Evolutionary conservation across 305 asterid species (phyloP).

Genomic region (Solanum hybrid): DNA sequence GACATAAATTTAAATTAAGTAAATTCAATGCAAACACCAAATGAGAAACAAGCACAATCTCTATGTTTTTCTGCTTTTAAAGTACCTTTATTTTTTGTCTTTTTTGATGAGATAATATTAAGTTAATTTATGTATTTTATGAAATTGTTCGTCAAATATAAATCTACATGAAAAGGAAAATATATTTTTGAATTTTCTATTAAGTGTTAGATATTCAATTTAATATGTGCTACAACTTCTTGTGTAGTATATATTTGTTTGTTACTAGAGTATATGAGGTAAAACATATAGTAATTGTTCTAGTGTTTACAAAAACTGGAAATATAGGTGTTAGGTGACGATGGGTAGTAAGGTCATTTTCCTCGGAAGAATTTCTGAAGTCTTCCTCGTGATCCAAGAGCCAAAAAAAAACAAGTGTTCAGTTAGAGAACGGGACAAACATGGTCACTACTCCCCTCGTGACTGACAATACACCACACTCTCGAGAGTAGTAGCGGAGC

Average conservation of each 20-base stretch:
- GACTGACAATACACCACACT: not conserved
- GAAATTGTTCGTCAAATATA: too few relatives aligned
- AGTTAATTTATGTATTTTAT: too few relatives aligned
- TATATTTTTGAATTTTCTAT: too few relatives aligned
- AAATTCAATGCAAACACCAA: not conserved
- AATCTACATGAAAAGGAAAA: not conserved
- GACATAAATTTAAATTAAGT: too few relatives aligned
- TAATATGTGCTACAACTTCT: not conserved
- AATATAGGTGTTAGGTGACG: not conserved
- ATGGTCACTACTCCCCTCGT: not conserved
- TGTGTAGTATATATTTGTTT: not conserved
- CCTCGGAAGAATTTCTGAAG: not conserved
- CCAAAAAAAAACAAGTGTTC: not conserved
- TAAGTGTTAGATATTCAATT: not conserved
- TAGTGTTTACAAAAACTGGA: not conserved
- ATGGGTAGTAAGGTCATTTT: not conserved
- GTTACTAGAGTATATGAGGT: not conserved
- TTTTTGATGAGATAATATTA: too few relatives aligned
- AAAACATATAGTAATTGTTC: not conserved
- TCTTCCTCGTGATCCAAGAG: not conserved
- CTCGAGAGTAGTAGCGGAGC: fast-evolving
- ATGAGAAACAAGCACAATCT: not conserved
- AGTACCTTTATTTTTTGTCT: too few relatives aligned
- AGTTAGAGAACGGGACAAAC: not conserved
- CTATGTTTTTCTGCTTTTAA: too few relatives aligned